Evolutionary conservation across 2,329 filamentous ascomycete genomes (phyloP).

Genomic region (Ophiostoma ips): DNA sequence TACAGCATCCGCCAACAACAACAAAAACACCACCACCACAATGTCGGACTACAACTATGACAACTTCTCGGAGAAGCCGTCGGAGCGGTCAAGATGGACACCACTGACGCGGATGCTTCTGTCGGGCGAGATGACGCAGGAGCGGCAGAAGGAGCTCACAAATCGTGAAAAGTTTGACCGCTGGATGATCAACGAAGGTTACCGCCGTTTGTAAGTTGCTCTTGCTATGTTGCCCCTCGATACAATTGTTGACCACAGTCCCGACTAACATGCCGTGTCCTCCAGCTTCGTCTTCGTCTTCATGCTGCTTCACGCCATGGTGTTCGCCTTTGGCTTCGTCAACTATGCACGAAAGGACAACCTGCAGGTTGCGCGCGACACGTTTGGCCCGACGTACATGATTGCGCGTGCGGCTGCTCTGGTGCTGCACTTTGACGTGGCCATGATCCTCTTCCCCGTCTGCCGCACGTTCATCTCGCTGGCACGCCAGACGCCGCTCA

Average conservation of each 20-base stretch:
- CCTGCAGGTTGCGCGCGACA: slow-evolving; percentile 48
- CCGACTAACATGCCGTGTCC: no score
- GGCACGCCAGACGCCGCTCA: slow-evolving; percentile 64
- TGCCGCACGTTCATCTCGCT: slow-evolving; percentile 76
- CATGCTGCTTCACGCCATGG: slow-evolving; percentile 56
- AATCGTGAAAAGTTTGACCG: slow-evolving; percentile 60
- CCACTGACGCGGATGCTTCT: slow-evolving; percentile 70
- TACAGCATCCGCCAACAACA: no score
- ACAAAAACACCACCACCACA: no score
- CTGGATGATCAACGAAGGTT: slow-evolving; percentile 86
- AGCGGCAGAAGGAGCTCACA: slow-evolving; percentile 54
- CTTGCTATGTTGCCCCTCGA: background rate
- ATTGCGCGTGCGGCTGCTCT: slow-evolving; percentile 63
- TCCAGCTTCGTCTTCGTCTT: slow-evolving; percentile 65
- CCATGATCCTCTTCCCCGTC: slow-evolving; percentile 65
- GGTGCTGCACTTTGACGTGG: slow-evolving; percentile 69
- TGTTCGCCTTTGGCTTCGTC: slow-evolving; percentile 69
- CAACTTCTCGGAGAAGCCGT: slow-evolving; percentile 26
- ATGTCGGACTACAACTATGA: slow-evolving; percentile 24
- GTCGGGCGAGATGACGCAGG: slow-evolving; percentile 68
- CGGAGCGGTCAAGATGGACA: slow-evolving; percentile 69
- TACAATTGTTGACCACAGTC: background rate
- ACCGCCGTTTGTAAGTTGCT: slow-evolving; percentile 55
- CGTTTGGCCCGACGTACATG: slow-evolving; percentile 62
- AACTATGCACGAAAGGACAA: slow-evolving; percentile 71